Evolutionary conservation across 371 early-diverging fungal species (phyloP).

Genomic region (Umbelopsis sp.): DNA sequence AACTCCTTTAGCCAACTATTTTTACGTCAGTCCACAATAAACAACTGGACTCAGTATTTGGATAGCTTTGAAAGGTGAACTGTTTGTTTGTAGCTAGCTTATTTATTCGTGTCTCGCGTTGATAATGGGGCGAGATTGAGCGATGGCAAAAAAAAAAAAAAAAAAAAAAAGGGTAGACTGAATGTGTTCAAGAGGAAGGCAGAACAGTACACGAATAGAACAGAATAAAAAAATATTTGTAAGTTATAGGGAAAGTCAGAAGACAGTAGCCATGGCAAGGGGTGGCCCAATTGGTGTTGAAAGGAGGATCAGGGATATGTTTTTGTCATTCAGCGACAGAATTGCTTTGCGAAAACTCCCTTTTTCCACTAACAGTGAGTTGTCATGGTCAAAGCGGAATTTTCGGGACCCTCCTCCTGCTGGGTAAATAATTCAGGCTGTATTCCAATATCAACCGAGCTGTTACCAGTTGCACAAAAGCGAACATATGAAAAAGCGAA

Average conservation of each 20-base stretch:
- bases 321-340: not conserved
- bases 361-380: not conserved
- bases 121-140: not conserved
- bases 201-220: not conserved
- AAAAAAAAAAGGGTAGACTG: not conserved
- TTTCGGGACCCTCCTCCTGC: too few species aligned
- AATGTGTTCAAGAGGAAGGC: not conserved
- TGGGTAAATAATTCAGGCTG: too few species aligned
- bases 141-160: not conserved
- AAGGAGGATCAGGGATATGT: constrained; percentile 13
- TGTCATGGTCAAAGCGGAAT: too few species aligned
- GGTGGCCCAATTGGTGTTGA: not conserved
- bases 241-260: not conserved
- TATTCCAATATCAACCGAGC: too few species aligned
- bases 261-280: constrained; percentile 8
- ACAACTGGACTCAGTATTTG: too few species aligned
- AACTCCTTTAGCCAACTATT: too few species aligned
- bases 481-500: too few species aligned
- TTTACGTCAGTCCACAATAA: too few species aligned
- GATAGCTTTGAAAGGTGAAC: too few species aligned
- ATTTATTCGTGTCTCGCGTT: too few species aligned
- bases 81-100: too few species aligned
- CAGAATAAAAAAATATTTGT: not conserved
- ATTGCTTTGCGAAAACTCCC: not conserved
- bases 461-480: too few species aligned